Evolutionary conservation across 805 yeast genomes (phyloP), one percentile per base, ranked within the genome.

Genomic region (Metschnikowia kunwiensis): DNA sequence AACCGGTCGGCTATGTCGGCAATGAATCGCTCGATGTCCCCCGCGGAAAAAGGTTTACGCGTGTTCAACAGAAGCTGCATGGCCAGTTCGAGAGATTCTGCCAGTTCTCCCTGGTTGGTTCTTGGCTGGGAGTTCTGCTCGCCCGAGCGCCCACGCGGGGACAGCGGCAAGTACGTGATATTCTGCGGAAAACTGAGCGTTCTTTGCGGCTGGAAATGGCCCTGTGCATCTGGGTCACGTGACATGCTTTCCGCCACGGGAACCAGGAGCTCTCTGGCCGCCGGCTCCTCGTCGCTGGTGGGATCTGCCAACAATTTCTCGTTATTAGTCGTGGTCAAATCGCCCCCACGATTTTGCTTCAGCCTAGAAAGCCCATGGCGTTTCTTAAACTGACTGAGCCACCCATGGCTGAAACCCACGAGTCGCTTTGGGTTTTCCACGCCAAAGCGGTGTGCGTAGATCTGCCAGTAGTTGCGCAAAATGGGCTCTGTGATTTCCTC

Each of bases 301-400:
- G 40, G 28, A 15, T 31, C 40, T 8, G 35, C 40, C 19, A 36
- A 29, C 27, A 29, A 24, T 17, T 31, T 30, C 31, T 26, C 34
- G 31, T 18, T 38, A 30, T 25, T 41, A 21, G 46, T 28, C 12
- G 45, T 41, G 34, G 32, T 26, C 22, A 27, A 7, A 24, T 24
- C 52, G 55, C 32, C 54, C 49, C 63, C 57, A 55, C 34, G 61
- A 44, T 28, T 58, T 52, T 43, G 56, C 13, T 27, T 26, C 28
- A 24, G 24, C 18, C 38, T 14, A 14, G 63, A 61, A 27, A 74
- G 54, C 1, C 75, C 79, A 48, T 77, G 80, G 32, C 82, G 57
- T 45, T 74, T 77, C 53, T 78, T 78, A 55, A 78, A 78, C 48
- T 74, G 80, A 9, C 75, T 62, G 27, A 78, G 55, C 83, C 83